Base-by-base conservation (phyloP, 2,329 filamentous ascomycete genomes). In the Fusarium nurragi region DNA sequence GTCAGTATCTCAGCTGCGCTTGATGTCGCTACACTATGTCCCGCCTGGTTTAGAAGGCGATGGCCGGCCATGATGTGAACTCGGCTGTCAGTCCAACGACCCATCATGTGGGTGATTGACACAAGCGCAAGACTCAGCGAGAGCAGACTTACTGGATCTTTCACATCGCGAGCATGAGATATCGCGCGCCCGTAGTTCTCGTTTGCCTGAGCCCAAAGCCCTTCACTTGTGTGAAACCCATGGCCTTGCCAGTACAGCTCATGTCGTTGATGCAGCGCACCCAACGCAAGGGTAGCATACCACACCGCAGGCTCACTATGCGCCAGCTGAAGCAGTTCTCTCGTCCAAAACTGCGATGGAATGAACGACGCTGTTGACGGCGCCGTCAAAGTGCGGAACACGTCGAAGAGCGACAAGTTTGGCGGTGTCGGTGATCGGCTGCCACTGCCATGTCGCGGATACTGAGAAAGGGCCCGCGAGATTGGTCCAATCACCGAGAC, bases 231-330 rank as follows among this genome's bases (percentile, higher is more conserved):
- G 5, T 58, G 48, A 19, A 57, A n/a, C 8, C 30, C 43, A 14
- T 25, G 23, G 0, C 57, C 65, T 22, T 65, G 64, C 30, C 51
- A 55, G 30, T 45, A 54, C 13, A 74, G 50, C 23, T 68, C 55
- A 30, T 68, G 57, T 2, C 67, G 63, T 18, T 73, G 73, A 36
- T 78, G 76, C 40, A 79, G 62, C 5, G 76, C 76, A 1, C 77
- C 77, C 4, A 78, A 40, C 0, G 76, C 76, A 7, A 76, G 71
- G 0, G 73, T 73, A 4, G 75, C 75, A 30, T 75, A 73, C 77
- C 76, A 78, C 1, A 76, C 71, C 6, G 77, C 75, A 10, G 75
- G 74, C 49, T 78, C 75, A 41, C 50, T 58, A 50, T 77, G 75
- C 0, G 77, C 75, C 3, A 76, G 60, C 67, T 77, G 76, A 1